These are phyloP conservation scores for Quercus suber DNA, from an alignment of 306 rosid genomes.

Conservation along the genomic window DNA sequence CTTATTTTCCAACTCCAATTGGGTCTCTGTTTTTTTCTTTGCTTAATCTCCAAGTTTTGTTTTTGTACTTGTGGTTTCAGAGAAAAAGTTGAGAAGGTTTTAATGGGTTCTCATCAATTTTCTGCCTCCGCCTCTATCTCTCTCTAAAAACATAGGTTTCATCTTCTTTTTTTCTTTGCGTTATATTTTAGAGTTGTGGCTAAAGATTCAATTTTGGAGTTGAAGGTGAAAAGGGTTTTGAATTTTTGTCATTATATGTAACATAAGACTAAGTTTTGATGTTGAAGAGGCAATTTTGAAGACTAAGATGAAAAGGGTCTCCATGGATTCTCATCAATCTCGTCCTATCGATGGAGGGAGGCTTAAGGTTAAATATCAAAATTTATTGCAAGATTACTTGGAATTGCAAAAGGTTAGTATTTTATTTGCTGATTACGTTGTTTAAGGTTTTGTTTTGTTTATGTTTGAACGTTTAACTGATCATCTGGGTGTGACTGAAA, in stretches of 20 bases:
- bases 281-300: not conserved
- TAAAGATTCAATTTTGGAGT: conserved; percentile 4
- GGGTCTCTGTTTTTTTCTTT: not conserved
- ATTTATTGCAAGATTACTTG: conserved; percentile 38
- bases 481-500: not conserved
- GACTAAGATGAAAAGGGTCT: conserved; percentile 39
- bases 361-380: conserved; percentile 9
- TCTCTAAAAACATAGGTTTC: not conserved
- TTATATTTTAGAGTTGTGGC: not conserved
- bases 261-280: not conserved
- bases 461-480: not conserved
- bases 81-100: not conserved
- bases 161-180: not conserved
- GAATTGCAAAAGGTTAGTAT: conserved; percentile 49
- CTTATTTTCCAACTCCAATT: not conserved
- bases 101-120: not conserved
- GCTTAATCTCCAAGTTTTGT: not conserved
- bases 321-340: conserved; percentile 19
- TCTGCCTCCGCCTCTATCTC: not conserved
- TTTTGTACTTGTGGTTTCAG: not conserved
- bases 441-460: not conserved
- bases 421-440: not conserved
- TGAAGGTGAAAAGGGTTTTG: conserved; percentile 1
- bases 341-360: conserved; percentile 4
- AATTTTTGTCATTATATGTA: not conserved